Evolutionary conservation across 495 filamentous ascomycete species (phyloP).

Genomic region (Penicillium coprophilum): DNA sequence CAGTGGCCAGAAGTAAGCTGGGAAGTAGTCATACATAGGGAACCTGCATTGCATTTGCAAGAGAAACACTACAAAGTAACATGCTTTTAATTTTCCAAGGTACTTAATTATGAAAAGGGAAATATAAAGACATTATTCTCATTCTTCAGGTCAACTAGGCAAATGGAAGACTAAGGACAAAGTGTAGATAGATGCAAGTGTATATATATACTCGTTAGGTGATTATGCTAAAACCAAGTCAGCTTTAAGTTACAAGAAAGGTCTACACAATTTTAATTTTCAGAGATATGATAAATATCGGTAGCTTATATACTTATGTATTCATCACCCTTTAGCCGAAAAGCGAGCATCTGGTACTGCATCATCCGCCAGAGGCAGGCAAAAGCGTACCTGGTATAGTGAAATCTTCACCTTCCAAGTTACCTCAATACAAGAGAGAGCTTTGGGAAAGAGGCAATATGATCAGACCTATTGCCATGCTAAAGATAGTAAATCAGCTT

Average conservation of each 20-base stretch:
- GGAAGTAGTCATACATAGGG: not conserved
- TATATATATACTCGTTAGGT: not conserved
- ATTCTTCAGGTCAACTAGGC: not conserved
- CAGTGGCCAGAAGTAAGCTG: not conserved
- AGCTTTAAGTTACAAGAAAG: not conserved
- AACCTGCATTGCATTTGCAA: not conserved
- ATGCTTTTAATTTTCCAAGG: not conserved
- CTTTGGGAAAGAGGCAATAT: not conserved
- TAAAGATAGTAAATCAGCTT: not conserved
- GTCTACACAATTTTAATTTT: not conserved
- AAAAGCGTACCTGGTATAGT: not conserved
- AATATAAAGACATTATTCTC: not conserved
- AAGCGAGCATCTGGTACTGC: not conserved
- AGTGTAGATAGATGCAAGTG: not conserved
- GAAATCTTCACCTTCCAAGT: not conserved
- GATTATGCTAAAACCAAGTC: not conserved
- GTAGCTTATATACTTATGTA: not conserved
- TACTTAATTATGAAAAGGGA: not conserved
- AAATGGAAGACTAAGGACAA: not conserved
- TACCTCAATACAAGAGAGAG: not conserved
- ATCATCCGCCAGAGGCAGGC: not conserved
- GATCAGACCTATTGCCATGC: not conserved
- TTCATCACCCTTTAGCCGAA: not conserved
- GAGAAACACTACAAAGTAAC: not conserved
- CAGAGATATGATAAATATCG: not conserved